These are phyloP conservation scores for Irpex sp. DNA, from an alignment of 1,284 basidiomycete species.

Conservation along the genomic window DNA sequence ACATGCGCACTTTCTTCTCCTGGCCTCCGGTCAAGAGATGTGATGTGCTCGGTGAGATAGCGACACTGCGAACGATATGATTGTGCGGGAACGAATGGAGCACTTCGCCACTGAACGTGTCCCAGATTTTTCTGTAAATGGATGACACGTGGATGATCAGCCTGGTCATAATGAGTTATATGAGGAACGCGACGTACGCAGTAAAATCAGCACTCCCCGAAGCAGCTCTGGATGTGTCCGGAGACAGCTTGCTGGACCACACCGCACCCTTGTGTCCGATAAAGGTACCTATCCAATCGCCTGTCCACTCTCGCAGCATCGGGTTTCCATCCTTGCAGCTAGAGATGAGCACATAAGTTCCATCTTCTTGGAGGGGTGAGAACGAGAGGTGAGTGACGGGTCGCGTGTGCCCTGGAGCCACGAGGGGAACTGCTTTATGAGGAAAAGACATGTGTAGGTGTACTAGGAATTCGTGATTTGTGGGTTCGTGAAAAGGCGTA, in stretches of 20 bases:
- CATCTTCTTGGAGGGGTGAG: slow-evolving; percentile 78
- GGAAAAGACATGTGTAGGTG: slow-evolving; percentile 27
- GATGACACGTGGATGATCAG: slow-evolving; percentile 7
- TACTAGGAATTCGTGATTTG: slow-evolving; percentile 2
- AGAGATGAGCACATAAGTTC: slow-evolving; percentile 83
- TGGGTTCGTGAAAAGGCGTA: slow-evolving; percentile 8
- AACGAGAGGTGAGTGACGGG: slow-evolving; percentile 94
- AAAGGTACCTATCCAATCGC: slow-evolving; percentile 99
- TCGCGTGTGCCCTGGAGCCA: slow-evolving; percentile 76
- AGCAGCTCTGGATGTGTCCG: slow-evolving; percentile 80
- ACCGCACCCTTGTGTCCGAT: slow-evolving; percentile 98
- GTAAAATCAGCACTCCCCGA: slow-evolving; percentile 97
- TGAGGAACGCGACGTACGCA: slow-evolving; percentile 58
- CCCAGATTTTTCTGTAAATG: slow-evolving; percentile 88
- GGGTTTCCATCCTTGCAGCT: slow-evolving; percentile 97
- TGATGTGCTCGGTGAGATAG: slow-evolving; percentile 63
- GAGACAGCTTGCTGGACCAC: slow-evolving; percentile 93
- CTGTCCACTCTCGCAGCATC: slow-evolving; percentile 94
- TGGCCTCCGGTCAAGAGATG: slow-evolving; percentile 90
- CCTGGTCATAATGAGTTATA: background rate
- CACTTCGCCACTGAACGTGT: slow-evolving; percentile 83
- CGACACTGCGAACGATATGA: slow-evolving; percentile 96
- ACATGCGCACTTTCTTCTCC: slow-evolving; percentile 96
- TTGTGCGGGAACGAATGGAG: slow-evolving; percentile 95
- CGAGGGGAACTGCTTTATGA: slow-evolving; percentile 66